Base-by-base conservation (phyloP, 768 basidiomycete genomes). In the Filobasidium floriforme region DNA sequence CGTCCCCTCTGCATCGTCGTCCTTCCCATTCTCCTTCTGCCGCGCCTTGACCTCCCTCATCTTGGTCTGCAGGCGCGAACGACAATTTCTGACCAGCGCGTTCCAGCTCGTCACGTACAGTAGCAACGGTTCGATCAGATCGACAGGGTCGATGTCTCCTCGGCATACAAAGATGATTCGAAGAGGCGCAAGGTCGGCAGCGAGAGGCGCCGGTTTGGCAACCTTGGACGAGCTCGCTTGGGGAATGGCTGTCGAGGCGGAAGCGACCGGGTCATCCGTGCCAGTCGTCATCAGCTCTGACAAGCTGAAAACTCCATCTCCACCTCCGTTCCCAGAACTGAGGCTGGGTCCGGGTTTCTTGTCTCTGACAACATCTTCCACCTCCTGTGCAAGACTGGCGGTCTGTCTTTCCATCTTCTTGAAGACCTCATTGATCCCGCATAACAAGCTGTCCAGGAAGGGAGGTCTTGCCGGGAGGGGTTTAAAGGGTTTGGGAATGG, bases 401-500 rank as follows among this genome's bases (percentile, higher is more conserved):
- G 70, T 76, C 26, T 72, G 68, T 28, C 62, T 37, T 67, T 78
- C 77, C 41, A 78, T 64, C 1, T 66, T 49, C 61, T 76, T 78
- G 71, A 75, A 72, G 41, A 67, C 68, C 61, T 78, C 77, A 67
- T 76, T 78, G 69, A 76, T 75, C 7, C 77, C 77, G 41, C 76
- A 54, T 0, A 75, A 70, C n/a, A 76, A 59, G 54, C 73, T 69
- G 7, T 69, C 29, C 1, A 78, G 70, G 14, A 75, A 0, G 76
- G 75, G n/a, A 51, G 59, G 1, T 32, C 37, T 7, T 71, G 69
- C 15, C 29, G 22, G 65, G 64, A 46, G 26, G 64, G 28, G 0
- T 24, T 40, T 1, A 57, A 9, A 22, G 64, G 41, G 10, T 26
- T 37, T 29, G 4, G 26, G 14, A 43, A 67, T 28, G 52, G 19